Evolutionary conservation across 345 rosid genomes (phyloP), one percentile per base, ranked within the genome.

Genomic region (Raphanus sativus): DNA sequence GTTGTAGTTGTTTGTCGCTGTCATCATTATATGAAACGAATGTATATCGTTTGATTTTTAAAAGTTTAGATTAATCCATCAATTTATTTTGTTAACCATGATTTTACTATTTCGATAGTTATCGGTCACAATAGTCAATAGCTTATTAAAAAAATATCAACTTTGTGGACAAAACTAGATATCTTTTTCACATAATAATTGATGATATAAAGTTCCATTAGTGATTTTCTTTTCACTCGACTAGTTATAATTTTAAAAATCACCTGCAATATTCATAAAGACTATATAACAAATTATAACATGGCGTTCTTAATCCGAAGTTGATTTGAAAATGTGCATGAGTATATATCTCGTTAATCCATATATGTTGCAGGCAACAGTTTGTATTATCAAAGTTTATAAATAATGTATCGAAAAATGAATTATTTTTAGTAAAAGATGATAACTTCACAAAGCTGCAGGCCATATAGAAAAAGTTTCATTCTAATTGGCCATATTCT

Each of bases 401-500:
- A 16, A 16, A 54, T 54, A 28, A 54, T 54, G 59, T 54, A 58
- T 56, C n/a, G 29, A 8, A 56, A 24, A 24, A 62, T 15, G 13
- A 30, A 62, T 33, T 30, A 10, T 28, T n/a, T 48, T 30, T 30
- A 50, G 7, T 4, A 67, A 28, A 67, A 52, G 60, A 52, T 48
- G 2, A 38, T 34, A 65, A 48, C 33, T 4, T 58, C 32, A 55
- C 61, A 10, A 30, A 16, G 21, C 13, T 45, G 2, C 48, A 21
- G 34, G 32, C 24, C 24, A 42, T 36, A 8, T 21, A 58, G n/a
- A 55, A 58, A 50, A 38, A 42, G 8, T 34, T 48, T 25, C 62
- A 50, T 69, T 36, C 55, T 0, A 2, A 29, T 76, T 34, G 75
- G 71, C 70, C 32, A 63, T 28, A 70, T 36, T 45, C 24, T 15